Conservation (phyloP, 345 rosid species). For the Rhizophora mangle region DNA sequence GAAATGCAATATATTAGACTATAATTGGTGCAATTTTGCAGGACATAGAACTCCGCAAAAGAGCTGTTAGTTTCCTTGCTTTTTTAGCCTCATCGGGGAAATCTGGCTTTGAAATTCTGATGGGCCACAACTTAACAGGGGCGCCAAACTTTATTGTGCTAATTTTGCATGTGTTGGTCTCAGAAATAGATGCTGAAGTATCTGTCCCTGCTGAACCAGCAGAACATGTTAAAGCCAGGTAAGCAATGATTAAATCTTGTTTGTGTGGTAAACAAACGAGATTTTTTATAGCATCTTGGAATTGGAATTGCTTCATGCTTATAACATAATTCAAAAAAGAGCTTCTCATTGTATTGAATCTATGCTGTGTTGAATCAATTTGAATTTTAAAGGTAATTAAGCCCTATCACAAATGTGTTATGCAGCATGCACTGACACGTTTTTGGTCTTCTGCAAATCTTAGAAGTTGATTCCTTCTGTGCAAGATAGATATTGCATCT, state of each 20-base stretch:
- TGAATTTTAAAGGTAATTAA: too few species aligned
- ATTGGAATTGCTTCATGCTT: too few species aligned
- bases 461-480: background rate
- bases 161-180: slow-evolving; percentile 63
- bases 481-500: too few species aligned
- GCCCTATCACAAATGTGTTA: too few species aligned
- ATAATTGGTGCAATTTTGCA: slow-evolving; percentile 33
- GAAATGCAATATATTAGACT: slow-evolving; percentile 7
- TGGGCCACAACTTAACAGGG: slow-evolving; percentile 41
- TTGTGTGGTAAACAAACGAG: background rate
- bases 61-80: slow-evolving; percentile 57
- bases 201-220: slow-evolving; percentile 30
- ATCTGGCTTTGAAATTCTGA: slow-evolving; percentile 64
- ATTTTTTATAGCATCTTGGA: too few species aligned
- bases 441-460: background rate
- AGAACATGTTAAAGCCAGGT: slow-evolving; percentile 67
- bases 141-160: slow-evolving; percentile 60
- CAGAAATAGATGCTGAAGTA: slow-evolving; percentile 58
- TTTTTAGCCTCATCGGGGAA: slow-evolving; percentile 72
- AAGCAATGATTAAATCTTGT: background rate
- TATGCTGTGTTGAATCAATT: too few species aligned
- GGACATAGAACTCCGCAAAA: slow-evolving; percentile 73
- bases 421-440: too few species aligned
- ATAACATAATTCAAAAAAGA: too few species aligned
- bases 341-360: too few species aligned